Evolutionary conservation across 805 yeast species (phyloP).

Genomic region (Debaryomyces castellii): DNA sequence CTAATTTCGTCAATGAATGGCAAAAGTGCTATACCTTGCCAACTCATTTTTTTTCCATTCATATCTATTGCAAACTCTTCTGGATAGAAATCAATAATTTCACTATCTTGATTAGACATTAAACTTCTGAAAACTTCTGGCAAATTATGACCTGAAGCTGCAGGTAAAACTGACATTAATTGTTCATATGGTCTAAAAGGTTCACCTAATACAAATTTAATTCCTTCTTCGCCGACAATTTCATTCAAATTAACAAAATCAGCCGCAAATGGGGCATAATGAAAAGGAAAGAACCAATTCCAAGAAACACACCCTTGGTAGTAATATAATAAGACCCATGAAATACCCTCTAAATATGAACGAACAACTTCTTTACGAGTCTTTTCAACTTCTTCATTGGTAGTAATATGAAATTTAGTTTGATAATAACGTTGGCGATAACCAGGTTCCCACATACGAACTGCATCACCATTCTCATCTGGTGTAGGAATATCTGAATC

Average conservation of each 20-base stretch:
- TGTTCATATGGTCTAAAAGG: constrained; percentile 94
- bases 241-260: constrained; percentile 65
- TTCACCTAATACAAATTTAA: constrained; percentile 62
- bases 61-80: constrained; percentile 85
- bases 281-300: constrained; percentile 97
- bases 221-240: constrained; percentile 42
- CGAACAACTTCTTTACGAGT: constrained; percentile 60
- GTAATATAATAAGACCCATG: constrained; percentile 94
- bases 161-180: constrained; percentile 92
- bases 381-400: constrained; percentile 53
- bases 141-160: constrained; percentile 83
- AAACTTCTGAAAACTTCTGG: constrained; percentile 80
- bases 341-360: constrained; percentile 86
- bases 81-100: constrained; percentile 89
- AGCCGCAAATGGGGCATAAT: constrained; percentile 95
- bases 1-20: constrained; percentile 90
- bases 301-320: constrained; percentile 98
- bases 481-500: constrained; percentile 21
- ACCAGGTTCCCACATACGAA: constrained; percentile 84
- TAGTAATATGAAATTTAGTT: constrained; percentile 62
- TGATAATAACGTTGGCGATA: constrained; percentile 79
- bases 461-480: constrained; percentile 47
- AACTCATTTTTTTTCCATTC: constrained; percentile 92
- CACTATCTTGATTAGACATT: constrained; percentile 78
- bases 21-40: constrained; percentile 90